Base-by-base conservation (phyloP, 2,329 filamentous ascomycete genomes). In the Samsoniella hepiali region DNA sequence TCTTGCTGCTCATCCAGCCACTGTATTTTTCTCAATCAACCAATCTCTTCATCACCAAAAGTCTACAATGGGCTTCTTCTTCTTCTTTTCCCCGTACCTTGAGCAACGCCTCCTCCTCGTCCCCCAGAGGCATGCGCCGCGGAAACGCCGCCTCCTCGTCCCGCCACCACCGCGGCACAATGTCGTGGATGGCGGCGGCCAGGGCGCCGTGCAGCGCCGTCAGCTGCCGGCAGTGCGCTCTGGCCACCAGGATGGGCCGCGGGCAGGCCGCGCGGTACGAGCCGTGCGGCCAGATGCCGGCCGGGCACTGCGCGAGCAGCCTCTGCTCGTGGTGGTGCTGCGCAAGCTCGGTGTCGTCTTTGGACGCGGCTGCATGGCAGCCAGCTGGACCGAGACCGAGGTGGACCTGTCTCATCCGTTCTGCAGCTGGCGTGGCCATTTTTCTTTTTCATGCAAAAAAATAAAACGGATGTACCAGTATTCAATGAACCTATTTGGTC, bases 121-220 rank as follows among this genome's bases (percentile, higher is more conserved):
- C 51, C 2, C 72, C 71, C 0, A 77, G 51, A 0, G 75, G 75
- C 75, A 77, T 77, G 3, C 73, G 70, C 50, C 67, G 61, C 0
- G 72, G 70, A 53, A 77, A 72, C 1, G 62, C 40, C 1, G 75
- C 74, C 1, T 71, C 66, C 5, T 22, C 4, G 32, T 77, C 75
- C 3, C 56, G 66, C 76, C 76, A 79, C 77, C 77, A 79, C 4
- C 76, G 70, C 38, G 69, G 63, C 13, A 79, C 74, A 61, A 79
- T 75, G 54, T 77, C 71, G 2, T 64, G 66, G 11, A 78, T 65
- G 5, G 76, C 74, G 2, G 58, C 36, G 2, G 71, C 72, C 34
- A 79, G 59, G 2, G 73, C 70, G 9, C 71, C 67, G 22, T 74
- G 73, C 5, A 79, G 56, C 7, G 68, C 63, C 2, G 65, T 56